phyloP scores from a whole-genome alignment of 352 stramenopile genomes.

The Phytopythium montanum region DNA sequence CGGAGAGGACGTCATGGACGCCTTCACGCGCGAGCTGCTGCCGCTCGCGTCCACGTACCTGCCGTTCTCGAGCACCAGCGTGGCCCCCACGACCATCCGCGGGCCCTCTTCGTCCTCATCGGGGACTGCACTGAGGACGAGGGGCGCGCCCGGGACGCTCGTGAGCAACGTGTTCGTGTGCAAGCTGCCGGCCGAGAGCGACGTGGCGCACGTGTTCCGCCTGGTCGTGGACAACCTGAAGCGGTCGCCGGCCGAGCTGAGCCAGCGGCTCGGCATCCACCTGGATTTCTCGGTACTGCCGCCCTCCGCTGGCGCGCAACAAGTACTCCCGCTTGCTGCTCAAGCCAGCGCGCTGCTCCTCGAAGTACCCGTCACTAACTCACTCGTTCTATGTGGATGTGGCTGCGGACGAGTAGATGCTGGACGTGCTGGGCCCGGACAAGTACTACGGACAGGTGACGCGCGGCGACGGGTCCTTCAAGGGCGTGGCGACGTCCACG shows the following conservation, averaged over 20 bases:
- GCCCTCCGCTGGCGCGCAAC: constrained; percentile 8
- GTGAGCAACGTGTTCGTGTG: constrained; percentile 56
- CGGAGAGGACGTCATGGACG: constrained; percentile 26
- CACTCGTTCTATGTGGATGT: not conserved
- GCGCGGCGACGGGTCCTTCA: constrained; percentile 38
- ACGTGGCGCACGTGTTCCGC: constrained; percentile 31
- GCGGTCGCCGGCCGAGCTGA: constrained; percentile 27
- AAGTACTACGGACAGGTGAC: constrained; percentile 36
- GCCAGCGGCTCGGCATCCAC: constrained; percentile 32
- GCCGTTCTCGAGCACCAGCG: constrained; percentile 42
- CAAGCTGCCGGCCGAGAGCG: constrained; percentile 35
- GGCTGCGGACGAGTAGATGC: constrained; percentile 8
- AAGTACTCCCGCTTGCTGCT: constrained; percentile 3
- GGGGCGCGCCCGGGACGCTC: constrained; percentile 20
- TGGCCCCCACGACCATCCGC: constrained; percentile 13
- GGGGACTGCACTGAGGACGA: too few species aligned
- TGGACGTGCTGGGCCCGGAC: constrained; percentile 23
- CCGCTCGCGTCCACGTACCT: constrained; percentile 22
- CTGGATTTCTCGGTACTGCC: constrained; percentile 34
- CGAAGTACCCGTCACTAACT: not conserved
- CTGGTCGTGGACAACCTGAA: constrained; percentile 29
- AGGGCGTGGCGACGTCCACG: constrained; percentile 26
- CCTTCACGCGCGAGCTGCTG: constrained; percentile 35
- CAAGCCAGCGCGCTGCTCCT: not conserved
- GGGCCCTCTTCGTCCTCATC: too few species aligned